Conservation (phyloP, 2,329 filamentous ascomycete species). For the Beauveria bassiana region DNA sequence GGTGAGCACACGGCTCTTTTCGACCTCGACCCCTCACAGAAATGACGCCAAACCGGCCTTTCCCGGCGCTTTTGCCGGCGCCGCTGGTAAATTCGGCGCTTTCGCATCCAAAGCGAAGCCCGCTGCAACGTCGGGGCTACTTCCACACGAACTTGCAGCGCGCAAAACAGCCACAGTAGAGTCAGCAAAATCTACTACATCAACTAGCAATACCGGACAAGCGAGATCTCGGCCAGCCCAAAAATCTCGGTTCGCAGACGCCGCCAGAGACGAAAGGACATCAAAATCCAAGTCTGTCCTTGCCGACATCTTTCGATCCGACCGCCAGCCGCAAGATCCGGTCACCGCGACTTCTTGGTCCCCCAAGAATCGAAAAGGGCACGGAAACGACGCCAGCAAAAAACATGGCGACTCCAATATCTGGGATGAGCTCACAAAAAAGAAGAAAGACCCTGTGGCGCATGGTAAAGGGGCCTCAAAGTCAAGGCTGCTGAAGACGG, state of each 20-base stretch:
- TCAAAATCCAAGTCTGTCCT: constrained; percentile 21
- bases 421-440: constrained; percentile 15
- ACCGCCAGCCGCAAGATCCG: constrained; percentile 7
- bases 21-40: constrained; percentile 18
- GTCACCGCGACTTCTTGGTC: constrained; percentile 1
- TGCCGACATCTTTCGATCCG: constrained; percentile 23
- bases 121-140: constrained; percentile 19
- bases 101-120: constrained; percentile 17
- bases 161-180: constrained; percentile 18
- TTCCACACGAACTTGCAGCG: constrained; percentile 33
- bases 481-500: not conserved
- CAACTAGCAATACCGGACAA: constrained; percentile 1
- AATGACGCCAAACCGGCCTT: constrained; percentile 17
- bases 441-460: not conserved
- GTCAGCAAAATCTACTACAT: constrained; percentile 13
- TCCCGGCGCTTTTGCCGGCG: constrained; percentile 18
- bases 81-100: constrained; percentile 16
- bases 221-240: constrained; percentile 1
- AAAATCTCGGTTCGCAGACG: not conserved
- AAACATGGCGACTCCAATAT: constrained; percentile 11
- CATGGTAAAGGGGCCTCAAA: not conserved
- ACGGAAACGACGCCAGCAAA: constrained; percentile 11
- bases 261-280: constrained; percentile 5
- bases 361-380: constrained; percentile 15
- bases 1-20: constrained; percentile 17